phyloP scores from a whole-genome alignment of 2,329 filamentous ascomycete species.

The Ophioceras dolichostomum region DNA sequence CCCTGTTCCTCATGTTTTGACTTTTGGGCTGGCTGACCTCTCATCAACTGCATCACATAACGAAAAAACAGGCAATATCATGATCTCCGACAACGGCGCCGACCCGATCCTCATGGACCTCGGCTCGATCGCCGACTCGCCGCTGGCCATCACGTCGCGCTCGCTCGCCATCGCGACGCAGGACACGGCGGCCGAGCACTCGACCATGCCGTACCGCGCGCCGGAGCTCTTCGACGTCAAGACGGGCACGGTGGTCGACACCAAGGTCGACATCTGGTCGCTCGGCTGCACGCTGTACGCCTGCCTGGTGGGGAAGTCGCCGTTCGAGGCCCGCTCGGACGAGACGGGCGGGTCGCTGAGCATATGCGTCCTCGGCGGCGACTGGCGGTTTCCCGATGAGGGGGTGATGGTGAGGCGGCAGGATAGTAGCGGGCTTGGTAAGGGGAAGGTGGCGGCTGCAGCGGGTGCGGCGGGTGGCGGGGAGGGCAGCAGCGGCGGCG shows the following conservation, averaged over 20 bases:
- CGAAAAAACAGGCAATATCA: constrained; percentile 67
- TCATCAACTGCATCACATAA: background rate
- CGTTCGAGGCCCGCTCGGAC: constrained; percentile 90
- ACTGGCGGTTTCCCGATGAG: constrained; percentile 95
- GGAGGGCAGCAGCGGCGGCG: constrained; percentile 13
- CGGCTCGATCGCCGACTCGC: constrained; percentile 77
- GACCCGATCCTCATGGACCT: constrained; percentile 95
- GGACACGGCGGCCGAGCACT: constrained; percentile 90
- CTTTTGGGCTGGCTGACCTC: constrained; percentile 1
- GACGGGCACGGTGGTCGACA: constrained; percentile 82
- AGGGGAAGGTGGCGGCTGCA: constrained; percentile 17
- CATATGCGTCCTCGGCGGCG: constrained; percentile 83
- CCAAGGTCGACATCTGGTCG: constrained; percentile 97
- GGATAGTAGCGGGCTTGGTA: too few species aligned
- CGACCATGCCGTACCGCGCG: constrained; percentile 95
- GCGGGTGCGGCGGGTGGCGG: constrained; percentile 14
- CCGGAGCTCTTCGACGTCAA: constrained; percentile 98
- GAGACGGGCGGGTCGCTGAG: constrained; percentile 91
- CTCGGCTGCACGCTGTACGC: constrained; percentile 96
- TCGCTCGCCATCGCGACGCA: constrained; percentile 86
- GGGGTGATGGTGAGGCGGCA: constrained; percentile 45
- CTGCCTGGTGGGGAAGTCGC: constrained; percentile 90
- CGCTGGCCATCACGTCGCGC: constrained; percentile 78
- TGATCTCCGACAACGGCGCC: constrained; percentile 87
- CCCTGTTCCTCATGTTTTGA: background rate